Base-by-base conservation (phyloP, 2,329 filamentous ascomycete species). In the Fusarium chaquense region DNA sequence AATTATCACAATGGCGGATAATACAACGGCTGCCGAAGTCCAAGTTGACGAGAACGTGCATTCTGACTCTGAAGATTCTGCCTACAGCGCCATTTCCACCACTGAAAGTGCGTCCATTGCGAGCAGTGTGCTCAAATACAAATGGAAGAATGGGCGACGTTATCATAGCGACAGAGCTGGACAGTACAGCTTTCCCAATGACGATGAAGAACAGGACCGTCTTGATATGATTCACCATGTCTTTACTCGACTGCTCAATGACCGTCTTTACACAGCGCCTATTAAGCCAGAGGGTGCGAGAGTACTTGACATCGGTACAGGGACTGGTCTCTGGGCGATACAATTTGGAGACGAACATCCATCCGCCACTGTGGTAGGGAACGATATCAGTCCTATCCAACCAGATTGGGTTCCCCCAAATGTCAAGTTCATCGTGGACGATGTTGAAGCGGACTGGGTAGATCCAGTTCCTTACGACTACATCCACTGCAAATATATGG, bases 371-470 rank as follows among this genome's bases (percentile, higher is more conserved):
- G 76, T 83, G 1, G 54, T 79, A 0, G 81, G 81, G 41, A 79
- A 78, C 24, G 80, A 83, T 40, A 70, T 83, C 0, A 81, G 80
- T 28, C 81, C 82, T 0, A 84, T 84, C 15, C 81, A 84, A 63
- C 82, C 81, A 4, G 75, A 77, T 12, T 82, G 80, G 78, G 82
- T 89, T 2, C 88, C 87, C 3, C 83, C 85, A 4, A 90, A 89
- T 66, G 81, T 88, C 57, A 81, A 80, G 8, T 90, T 89, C 72
- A 75, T 88, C 36, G 81, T 90, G 10, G 87, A 90, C 70, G 87
- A 90, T 70, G 81, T 84, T 20, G 86, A 89, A 71, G 81, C 85
- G 35, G 81, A 85, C 2, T 90, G 88, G 89, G 58, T 52, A 3
- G 69, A 77, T 32, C 51, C 67, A 0, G 46, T 63, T 3, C 58